Percentiles rank a stretch among this genome's conserved stretches.
These are phyloP conservation scores for Diddensiella santjacobensis DNA, from an alignment of 805 yeast genomes.

Conservation along the genomic window DNA sequence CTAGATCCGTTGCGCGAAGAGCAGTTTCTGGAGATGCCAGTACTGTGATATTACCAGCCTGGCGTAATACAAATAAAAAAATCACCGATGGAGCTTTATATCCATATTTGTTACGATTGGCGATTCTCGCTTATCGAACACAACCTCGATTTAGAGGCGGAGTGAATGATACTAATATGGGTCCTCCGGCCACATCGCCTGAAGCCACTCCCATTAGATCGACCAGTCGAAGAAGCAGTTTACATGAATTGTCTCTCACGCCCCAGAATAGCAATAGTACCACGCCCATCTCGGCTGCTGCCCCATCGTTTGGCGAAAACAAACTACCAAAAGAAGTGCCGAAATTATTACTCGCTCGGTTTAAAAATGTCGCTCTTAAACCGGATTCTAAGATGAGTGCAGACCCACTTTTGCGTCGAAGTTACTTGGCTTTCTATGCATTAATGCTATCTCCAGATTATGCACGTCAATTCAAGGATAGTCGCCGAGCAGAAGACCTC, in stretches of 20 bases:
- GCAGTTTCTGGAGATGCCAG: slow-evolving; percentile 8
- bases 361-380: slow-evolving; percentile 31
- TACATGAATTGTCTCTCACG: slow-evolving; percentile 5
- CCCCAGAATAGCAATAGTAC: slow-evolving; percentile 5
- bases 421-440: slow-evolving; percentile 60
- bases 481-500: slow-evolving; percentile 35
- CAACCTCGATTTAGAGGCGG: slow-evolving; percentile 58
- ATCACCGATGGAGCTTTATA: slow-evolving; percentile 37
- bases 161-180: neutral
- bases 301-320: slow-evolving; percentile 25
- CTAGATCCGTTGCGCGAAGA: slow-evolving; percentile 7
- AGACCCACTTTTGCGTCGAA: slow-evolving; percentile 52
- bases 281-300: slow-evolving; percentile 6
- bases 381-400: slow-evolving; percentile 22
- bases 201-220: slow-evolving; percentile 1
- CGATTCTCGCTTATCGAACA: slow-evolving; percentile 56
- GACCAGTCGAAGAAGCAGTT: slow-evolving; percentile 9
- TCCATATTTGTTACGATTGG: slow-evolving; percentile 49
- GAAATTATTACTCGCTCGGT: slow-evolving; percentile 33
- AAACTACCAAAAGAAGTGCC: slow-evolving; percentile 31
- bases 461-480: slow-evolving; percentile 33
- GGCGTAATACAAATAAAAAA: slow-evolving; percentile 15
- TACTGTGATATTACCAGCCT: slow-evolving; percentile 11
- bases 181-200: neutral
- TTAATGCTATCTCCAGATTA: slow-evolving; percentile 50